A percentile compares a stretch with the other conserved stretches of the same genome.
These are phyloP conservation scores for Boletus insuetus DNA, from an alignment of 768 basidiomycete species.

Conservation along the genomic window DNA sequence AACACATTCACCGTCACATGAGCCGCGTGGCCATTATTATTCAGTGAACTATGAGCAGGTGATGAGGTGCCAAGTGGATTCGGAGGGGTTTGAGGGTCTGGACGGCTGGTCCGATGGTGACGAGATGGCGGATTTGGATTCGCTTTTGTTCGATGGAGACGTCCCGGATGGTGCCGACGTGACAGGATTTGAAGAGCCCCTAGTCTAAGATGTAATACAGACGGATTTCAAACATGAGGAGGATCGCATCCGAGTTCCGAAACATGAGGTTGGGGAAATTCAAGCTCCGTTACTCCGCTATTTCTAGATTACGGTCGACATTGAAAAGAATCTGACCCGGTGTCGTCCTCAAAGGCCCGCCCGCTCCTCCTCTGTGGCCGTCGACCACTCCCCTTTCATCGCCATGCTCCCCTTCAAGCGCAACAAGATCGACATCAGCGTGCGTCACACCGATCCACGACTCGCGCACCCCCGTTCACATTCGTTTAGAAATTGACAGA, in stretches of 20 bases:
- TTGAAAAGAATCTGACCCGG: constrained; percentile 10
- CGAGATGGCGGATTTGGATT: constrained; percentile 11
- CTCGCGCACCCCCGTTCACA: background rate
- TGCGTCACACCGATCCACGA: constrained; percentile 38
- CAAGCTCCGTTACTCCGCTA: constrained; percentile 29
- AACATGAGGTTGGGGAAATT: constrained; percentile 28
- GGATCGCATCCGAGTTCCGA: constrained; percentile 26
- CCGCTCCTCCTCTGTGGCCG: constrained; percentile 25
- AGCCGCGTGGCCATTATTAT: constrained; percentile 8
- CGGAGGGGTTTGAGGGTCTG: constrained; percentile 13
- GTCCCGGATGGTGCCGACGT: constrained; percentile 4
- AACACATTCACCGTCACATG: constrained; percentile 8
- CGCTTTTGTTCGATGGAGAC: constrained; percentile 16
- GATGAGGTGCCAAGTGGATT: constrained; percentile 9
- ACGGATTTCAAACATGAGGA: constrained; percentile 20
- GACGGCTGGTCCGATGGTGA: constrained; percentile 4
- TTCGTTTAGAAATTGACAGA: constrained; percentile 65
- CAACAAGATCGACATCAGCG: constrained; percentile 95
- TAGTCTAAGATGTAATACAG: constrained; percentile 8
- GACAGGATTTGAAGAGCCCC: background rate
- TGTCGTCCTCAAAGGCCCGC: constrained; percentile 12
- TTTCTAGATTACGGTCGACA: constrained; percentile 19
- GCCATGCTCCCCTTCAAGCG: constrained; percentile 73
- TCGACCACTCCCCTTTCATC: constrained; percentile 16
- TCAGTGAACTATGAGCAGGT: constrained; percentile 11